Evolutionary conservation across 306 rosid genomes (phyloP).

Genomic region (Prunus mume): DNA sequence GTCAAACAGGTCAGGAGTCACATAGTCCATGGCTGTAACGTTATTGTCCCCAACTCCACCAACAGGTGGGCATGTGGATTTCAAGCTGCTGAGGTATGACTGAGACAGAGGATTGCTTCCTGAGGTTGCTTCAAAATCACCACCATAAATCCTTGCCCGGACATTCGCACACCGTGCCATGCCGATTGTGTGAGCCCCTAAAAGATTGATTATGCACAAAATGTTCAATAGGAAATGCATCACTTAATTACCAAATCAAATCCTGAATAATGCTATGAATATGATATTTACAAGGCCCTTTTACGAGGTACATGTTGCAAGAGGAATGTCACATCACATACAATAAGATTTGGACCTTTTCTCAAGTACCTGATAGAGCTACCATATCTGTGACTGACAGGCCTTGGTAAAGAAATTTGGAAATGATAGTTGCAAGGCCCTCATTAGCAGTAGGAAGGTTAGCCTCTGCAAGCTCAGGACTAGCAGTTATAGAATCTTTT

Average conservation of each 20-base stretch:
- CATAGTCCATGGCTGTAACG: constrained; percentile 68
- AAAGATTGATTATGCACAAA: background rate
- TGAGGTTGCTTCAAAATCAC: constrained; percentile 43
- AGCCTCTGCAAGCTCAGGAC: constrained; percentile 51
- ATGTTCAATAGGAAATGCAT: background rate
- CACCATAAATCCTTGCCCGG: constrained; percentile 59
- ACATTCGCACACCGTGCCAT: constrained; percentile 65
- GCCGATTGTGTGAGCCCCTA: constrained; percentile 98
- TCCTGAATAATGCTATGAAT: too few species aligned
- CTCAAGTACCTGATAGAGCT: constrained; percentile 64
- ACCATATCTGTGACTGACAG: constrained; percentile 84
- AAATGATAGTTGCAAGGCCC: constrained; percentile 48
- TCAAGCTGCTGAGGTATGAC: constrained; percentile 41
- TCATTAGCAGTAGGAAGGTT: constrained; percentile 67
- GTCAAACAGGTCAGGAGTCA: constrained; percentile 80
- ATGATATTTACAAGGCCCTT: too few species aligned
- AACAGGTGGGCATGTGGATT: constrained; percentile 55
- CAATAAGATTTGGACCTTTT: background rate
- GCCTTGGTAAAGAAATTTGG: constrained; percentile 84
- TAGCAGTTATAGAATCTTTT: constrained; percentile 76
- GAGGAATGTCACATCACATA: background rate
- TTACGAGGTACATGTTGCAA: background rate
- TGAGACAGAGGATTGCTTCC: constrained; percentile 44
- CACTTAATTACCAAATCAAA: background rate
- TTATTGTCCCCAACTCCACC: constrained; percentile 47